A percentile compares a stretch with the other conserved stretches of the same genome.
Conservation (phyloP, 192 early-diverging fungal genomes). For the Coemansia sp. region DNA sequence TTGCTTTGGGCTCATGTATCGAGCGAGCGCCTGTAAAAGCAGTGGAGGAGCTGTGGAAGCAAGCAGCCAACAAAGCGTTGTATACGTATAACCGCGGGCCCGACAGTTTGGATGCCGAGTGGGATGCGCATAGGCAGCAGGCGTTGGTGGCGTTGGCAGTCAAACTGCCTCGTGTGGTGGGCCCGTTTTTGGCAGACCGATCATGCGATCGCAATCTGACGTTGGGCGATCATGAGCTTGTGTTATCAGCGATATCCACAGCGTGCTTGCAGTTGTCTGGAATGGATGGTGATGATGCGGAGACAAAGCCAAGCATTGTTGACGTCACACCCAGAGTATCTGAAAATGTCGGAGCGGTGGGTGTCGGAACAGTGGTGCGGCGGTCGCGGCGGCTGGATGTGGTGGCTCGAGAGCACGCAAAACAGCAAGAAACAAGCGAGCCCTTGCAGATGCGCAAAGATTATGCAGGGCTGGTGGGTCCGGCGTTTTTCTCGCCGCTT, state of each 20-base stretch:
- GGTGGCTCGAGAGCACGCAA: neutral
- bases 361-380: conserved; percentile 32
- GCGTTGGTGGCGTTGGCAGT: conserved; percentile 34
- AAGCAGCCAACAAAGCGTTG: conserved; percentile 29
- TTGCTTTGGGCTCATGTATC: conserved; percentile 32
- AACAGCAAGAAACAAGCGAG: neutral
- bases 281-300: neutral
- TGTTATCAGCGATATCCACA: conserved; percentile 40
- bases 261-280: conserved; percentile 38
- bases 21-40: conserved; percentile 26
- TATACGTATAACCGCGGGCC: conserved; percentile 44
- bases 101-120: conserved; percentile 28
- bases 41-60: conserved; percentile 35
- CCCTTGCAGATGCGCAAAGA: conserved; percentile 5
- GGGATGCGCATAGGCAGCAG: conserved; percentile 28
- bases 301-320: neutral
- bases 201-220: conserved; percentile 47
- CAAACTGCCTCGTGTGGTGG: conserved; percentile 21
- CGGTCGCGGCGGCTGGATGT: conserved; percentile 44
- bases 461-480: conserved; percentile 30
- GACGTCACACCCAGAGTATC: neutral
- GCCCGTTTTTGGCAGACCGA: conserved; percentile 44
- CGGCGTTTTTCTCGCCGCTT: conserved; percentile 49
- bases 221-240: conserved; percentile 37
- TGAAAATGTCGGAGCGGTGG: neutral